These are phyloP conservation scores for Aspergillus mulundensis DNA, from an alignment of 495 filamentous ascomycete species.

Conservation along the genomic window DNA sequence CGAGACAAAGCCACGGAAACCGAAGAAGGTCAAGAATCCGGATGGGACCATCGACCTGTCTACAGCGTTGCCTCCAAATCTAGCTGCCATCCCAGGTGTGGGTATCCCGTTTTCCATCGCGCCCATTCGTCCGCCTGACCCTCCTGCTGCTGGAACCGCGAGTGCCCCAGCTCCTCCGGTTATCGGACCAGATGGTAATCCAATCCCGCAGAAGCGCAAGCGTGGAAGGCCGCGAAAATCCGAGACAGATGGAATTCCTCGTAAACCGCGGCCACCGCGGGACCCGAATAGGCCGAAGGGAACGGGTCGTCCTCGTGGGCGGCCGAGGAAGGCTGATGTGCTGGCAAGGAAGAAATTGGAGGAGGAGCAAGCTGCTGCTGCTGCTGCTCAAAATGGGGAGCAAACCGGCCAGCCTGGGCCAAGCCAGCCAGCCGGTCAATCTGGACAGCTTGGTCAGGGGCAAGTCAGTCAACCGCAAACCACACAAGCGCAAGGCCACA, in stretches of 20 bases:
- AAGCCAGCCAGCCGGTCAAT: not conserved
- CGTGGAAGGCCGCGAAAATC: constrained; percentile 41
- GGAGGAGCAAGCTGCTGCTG: constrained; percentile 23
- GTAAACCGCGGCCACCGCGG: constrained; percentile 21
- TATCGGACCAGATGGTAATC: constrained; percentile 32
- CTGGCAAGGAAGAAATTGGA: constrained; percentile 22
- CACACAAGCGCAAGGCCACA: too few species aligned
- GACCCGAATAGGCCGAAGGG: constrained; percentile 24
- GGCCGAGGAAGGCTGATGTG: constrained; percentile 39
- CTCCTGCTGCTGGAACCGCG: not conserved
- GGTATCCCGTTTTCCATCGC: not conserved
- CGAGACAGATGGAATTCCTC: constrained; percentile 22
- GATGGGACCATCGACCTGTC: not conserved
- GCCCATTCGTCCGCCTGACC: not conserved
- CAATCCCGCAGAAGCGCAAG: constrained; percentile 32
- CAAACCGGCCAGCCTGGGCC: not conserved
- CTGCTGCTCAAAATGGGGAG: constrained; percentile 4
- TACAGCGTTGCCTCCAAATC: not conserved
- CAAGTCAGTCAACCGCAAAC: not conserved
- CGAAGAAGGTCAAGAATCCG: constrained; percentile 15
- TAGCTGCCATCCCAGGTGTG: not conserved
- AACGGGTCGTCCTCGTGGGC: constrained; percentile 36
- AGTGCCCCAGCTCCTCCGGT: constrained; percentile 15
- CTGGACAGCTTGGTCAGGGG: not conserved
- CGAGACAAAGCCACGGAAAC: constrained; percentile 14